phyloP scores from a whole-genome alignment of 176 grass and related monocot species.

The Ensete ventricosum region DNA sequence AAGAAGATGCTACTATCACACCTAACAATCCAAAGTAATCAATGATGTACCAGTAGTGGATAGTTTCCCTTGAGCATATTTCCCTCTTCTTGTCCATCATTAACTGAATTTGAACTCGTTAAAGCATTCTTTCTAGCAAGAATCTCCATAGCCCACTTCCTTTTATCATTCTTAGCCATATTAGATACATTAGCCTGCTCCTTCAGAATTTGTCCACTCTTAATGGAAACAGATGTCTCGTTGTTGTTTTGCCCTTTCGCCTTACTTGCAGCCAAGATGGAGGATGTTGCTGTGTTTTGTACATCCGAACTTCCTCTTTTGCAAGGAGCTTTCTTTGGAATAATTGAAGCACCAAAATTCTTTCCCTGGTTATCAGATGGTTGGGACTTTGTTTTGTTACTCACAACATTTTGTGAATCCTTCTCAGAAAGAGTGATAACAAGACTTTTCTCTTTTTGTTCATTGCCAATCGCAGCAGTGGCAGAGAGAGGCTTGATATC shows the following conservation, averaged over 20 bases:
- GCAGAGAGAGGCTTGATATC: conserved; percentile 70
- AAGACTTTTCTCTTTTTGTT: conserved; percentile 29
- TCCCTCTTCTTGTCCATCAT: conserved; percentile 50
- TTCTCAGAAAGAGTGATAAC: conserved; percentile 21
- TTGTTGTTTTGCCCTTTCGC: neutral
- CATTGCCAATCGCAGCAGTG: conserved; percentile 22
- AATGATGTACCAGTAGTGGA: conserved; percentile 54
- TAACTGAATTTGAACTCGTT: conserved; percentile 31
- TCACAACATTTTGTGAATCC: conserved; percentile 19
- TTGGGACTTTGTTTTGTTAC: conserved; percentile 20
- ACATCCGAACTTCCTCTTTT: conserved; percentile 22
- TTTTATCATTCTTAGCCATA: conserved; percentile 65
- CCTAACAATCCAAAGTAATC: conserved; percentile 6
- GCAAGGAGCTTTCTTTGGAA: conserved; percentile 26
- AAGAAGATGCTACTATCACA: conserved; percentile 10
- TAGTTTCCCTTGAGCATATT: conserved; percentile 53
- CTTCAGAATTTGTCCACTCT: conserved; percentile 22
- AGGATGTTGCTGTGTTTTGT: neutral
- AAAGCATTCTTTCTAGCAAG: conserved; percentile 84
- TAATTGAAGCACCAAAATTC: conserved; percentile 22
- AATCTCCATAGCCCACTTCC: conserved; percentile 89
- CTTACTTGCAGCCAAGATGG: neutral
- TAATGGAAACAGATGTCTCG: conserved; percentile 20
- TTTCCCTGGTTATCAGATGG: conserved; percentile 27
- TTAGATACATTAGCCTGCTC: conserved; percentile 33